Conservation (phyloP, 257 asterid genomes). For the Prunella vulgaris region DNA sequence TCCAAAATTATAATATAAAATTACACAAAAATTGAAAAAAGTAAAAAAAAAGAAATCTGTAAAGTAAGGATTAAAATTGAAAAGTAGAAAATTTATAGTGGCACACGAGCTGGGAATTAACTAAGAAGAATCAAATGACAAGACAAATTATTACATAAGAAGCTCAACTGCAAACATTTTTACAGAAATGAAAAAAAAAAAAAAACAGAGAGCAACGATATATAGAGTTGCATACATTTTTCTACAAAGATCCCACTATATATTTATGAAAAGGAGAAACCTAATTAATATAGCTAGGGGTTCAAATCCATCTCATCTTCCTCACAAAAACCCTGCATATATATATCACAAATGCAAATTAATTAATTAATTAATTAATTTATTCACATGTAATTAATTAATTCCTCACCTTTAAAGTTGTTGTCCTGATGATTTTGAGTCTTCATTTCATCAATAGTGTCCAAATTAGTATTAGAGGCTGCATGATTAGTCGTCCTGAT, state of each 20-base stretch:
- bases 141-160: constrained; percentile 21
- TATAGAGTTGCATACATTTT: constrained; percentile 6
- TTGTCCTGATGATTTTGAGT: constrained; percentile 20
- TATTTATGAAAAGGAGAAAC: neutral
- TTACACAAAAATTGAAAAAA: too few species aligned
- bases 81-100: too few species aligned
- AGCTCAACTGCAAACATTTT: constrained; percentile 26
- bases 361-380: neutral
- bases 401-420: constrained; percentile 26
- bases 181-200: constrained; percentile 14
- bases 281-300: too few species aligned
- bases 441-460: constrained; percentile 53
- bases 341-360: neutral
- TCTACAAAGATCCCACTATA: constrained; percentile 11
- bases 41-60: too few species aligned
- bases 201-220: too few species aligned
- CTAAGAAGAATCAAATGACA: constrained; percentile 11
- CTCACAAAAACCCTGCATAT: constrained; percentile 15
- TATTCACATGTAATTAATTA: too few species aligned
- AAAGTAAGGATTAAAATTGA: too few species aligned
- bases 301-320: constrained; percentile 15
- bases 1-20: too few species aligned
- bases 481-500: too few species aligned
- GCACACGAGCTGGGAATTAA: too few species aligned
- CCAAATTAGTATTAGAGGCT: too few species aligned